Conservation (phyloP, 164 flowering plant genomes). For the Kingdonia uniflora region DNA sequence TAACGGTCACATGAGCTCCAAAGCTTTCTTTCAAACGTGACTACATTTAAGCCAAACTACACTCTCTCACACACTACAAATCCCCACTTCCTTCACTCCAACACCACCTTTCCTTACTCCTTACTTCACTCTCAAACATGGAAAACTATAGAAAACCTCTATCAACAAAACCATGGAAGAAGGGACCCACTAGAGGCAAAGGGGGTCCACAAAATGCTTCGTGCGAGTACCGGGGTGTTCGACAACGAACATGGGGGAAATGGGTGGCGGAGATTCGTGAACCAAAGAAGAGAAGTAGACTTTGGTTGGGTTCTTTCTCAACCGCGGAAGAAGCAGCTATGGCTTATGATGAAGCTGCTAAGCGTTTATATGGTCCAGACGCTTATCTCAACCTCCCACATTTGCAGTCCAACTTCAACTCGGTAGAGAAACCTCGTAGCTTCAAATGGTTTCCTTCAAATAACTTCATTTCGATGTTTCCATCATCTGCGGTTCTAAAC, state of each 20-base stretch:
- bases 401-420: slow-evolving; percentile 35
- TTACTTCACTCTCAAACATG: slow-evolving; percentile 24
- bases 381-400: slow-evolving; percentile 94
- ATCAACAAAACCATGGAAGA: slow-evolving; percentile 86
- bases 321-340: slow-evolving; percentile 98
- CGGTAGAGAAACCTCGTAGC: slow-evolving; percentile 33
- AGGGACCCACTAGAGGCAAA: slow-evolving; percentile 93
- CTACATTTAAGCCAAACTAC: slow-evolving; percentile 48
- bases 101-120: slow-evolving; percentile 19
- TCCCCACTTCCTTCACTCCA: too few species aligned
- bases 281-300: slow-evolving; percentile 90
- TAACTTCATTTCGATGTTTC: slow-evolving; percentile 67
- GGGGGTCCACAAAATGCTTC: slow-evolving; percentile 93
- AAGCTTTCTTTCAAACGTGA: slow-evolving; percentile 50
- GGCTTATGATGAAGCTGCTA: slow-evolving; percentile 97
- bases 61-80: slow-evolving; percentile 37
- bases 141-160: slow-evolving; percentile 47
- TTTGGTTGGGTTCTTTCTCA: slow-evolving; percentile 93
- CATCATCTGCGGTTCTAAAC: slow-evolving; percentile 67
- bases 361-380: slow-evolving; percentile 78
- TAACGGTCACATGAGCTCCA: slow-evolving; percentile 64
- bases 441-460: slow-evolving; percentile 81
- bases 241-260: slow-evolving; percentile 98
- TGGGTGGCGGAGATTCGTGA: slow-evolving; percentile 99
- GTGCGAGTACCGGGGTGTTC: slow-evolving; percentile 84